Percentiles rank a stretch among this genome's conserved stretches.
These are phyloP conservation scores for Mycena maculata DNA, from an alignment of 768 basidiomycete species.

Conservation along the genomic window DNA sequence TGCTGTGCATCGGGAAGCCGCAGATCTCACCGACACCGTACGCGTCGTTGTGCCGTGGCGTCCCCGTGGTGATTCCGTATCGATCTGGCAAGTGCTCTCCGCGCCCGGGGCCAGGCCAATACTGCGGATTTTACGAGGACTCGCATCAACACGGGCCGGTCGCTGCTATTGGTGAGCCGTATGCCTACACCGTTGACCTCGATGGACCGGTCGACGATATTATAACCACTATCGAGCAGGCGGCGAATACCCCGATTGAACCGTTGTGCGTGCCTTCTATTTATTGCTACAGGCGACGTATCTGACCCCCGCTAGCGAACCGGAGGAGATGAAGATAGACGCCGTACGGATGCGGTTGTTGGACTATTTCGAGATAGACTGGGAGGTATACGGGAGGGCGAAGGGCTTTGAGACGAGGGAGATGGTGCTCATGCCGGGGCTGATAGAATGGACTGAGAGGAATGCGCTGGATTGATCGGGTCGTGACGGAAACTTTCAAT, in stretches of 20 bases:
- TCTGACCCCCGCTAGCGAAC: conserved; percentile 7
- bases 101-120: conserved; percentile 1
- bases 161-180: conserved; percentile 25
- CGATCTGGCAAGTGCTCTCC: conserved; percentile 21
- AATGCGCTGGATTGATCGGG: too few species aligned
- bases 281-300: neutral
- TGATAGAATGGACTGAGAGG: conserved; percentile 13
- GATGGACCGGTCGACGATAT: conserved; percentile 7
- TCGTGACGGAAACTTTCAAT: too few species aligned
- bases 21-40: conserved; percentile 30
- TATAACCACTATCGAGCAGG: conserved; percentile 6
- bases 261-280: conserved; percentile 17
- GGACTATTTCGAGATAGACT: conserved; percentile 31
- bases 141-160: conserved; percentile 29
- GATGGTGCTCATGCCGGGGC: neutral
- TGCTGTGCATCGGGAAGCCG: conserved; percentile 28
- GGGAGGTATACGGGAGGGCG: conserved; percentile 11
- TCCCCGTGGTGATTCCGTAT: conserved; percentile 27
- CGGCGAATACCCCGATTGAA: conserved; percentile 22
- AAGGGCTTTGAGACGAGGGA: neutral
- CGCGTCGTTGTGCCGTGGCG: conserved; percentile 24
- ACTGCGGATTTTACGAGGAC: conserved; percentile 23
- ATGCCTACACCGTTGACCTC: conserved; percentile 21
- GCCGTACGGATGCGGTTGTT: neutral
- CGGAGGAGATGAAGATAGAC: conserved; percentile 18